These are phyloP conservation scores for Pythium oligandrum DNA, from an alignment of 352 stramenopile species.

Conservation along the genomic window DNA sequence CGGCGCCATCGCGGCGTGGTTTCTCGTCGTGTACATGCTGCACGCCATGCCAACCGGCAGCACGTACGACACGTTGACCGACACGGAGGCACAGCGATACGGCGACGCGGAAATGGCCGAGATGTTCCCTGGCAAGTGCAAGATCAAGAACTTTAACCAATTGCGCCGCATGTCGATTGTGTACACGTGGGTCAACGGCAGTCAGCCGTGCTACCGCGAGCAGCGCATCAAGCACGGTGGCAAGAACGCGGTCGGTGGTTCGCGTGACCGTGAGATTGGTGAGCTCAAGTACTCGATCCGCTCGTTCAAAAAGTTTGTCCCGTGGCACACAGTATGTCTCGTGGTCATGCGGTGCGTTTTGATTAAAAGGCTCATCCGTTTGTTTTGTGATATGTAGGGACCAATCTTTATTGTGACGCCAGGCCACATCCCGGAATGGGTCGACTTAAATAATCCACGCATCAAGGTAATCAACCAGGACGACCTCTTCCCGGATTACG, in stretches of 20 bases:
- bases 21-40: constrained; percentile 45
- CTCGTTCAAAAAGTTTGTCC: constrained; percentile 77
- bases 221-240: constrained; percentile 56
- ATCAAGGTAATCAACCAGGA: constrained; percentile 88
- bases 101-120: constrained; percentile 43
- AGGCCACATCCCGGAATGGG: constrained; percentile 78
- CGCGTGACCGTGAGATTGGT: constrained; percentile 83
- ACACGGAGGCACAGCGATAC: constrained; percentile 28
- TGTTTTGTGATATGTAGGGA: constrained; percentile 19
- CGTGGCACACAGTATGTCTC: constrained; percentile 58
- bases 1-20: constrained; percentile 26
- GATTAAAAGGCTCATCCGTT: too few relatives aligned
- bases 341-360: too few relatives aligned
- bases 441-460: constrained; percentile 73
- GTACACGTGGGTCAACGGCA: constrained; percentile 89
- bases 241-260: constrained; percentile 69
- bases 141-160: constrained; percentile 84
- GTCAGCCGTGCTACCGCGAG: constrained; percentile 79
- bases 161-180: constrained; percentile 85
- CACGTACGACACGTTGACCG: constrained; percentile 27
- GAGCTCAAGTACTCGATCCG: constrained; percentile 87
- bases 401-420: constrained; percentile 84
- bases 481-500: constrained; percentile 77
- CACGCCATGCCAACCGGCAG: constrained; percentile 25
- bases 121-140: constrained; percentile 69